A percentile compares a stretch with the other conserved stretches of the same genome.
Conservation (phyloP, 2,329 filamentous ascomycete species). For the Cladosporium sp. region DNA sequence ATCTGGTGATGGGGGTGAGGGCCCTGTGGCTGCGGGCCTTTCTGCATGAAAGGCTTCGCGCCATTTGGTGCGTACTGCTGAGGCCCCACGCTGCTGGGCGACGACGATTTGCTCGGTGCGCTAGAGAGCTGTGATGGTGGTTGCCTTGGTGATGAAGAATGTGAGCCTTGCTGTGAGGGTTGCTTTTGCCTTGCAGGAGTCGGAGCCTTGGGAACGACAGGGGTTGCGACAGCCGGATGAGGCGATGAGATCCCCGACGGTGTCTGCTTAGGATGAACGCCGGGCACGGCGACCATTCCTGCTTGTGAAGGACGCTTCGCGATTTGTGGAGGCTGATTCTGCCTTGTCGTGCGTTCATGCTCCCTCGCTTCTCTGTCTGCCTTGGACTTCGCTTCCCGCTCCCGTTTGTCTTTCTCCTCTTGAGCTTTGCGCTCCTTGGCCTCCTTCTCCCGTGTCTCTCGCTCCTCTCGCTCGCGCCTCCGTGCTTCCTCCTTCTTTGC, state of each 20-base stretch:
- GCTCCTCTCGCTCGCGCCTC: slow-evolving; percentile 67
- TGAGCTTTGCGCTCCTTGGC: slow-evolving; percentile 60
- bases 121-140: slow-evolving; percentile 46
- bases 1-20: slow-evolving; percentile 41
- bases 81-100: slow-evolving; percentile 53
- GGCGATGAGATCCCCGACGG: slow-evolving; percentile 62
- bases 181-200: slow-evolving; percentile 73
- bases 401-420: slow-evolving; percentile 52
- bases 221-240: slow-evolving; percentile 70
- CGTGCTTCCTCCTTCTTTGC: slow-evolving; percentile 64
- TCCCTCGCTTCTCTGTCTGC: slow-evolving; percentile 33
- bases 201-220: slow-evolving; percentile 73
- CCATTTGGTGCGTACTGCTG: slow-evolving; percentile 54
- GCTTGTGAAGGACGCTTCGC: slow-evolving; percentile 55
- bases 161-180: slow-evolving; percentile 69
- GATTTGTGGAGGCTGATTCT: slow-evolving; percentile 35
- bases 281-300: slow-evolving; percentile 49
- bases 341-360: slow-evolving; percentile 25
- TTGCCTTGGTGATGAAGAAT: slow-evolving; percentile 62
- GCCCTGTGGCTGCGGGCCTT: slow-evolving; percentile 46
- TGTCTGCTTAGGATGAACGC: slow-evolving; percentile 48
- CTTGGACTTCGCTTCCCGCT: slow-evolving; percentile 52
- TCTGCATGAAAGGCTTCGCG: slow-evolving; percentile 3
- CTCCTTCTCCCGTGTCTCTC: slow-evolving; percentile 63
- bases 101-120: slow-evolving; percentile 48